Evolutionary conservation across 2,329 filamentous ascomycete genomes (phyloP).

Genomic region (Neofusicoccum ribis): DNA sequence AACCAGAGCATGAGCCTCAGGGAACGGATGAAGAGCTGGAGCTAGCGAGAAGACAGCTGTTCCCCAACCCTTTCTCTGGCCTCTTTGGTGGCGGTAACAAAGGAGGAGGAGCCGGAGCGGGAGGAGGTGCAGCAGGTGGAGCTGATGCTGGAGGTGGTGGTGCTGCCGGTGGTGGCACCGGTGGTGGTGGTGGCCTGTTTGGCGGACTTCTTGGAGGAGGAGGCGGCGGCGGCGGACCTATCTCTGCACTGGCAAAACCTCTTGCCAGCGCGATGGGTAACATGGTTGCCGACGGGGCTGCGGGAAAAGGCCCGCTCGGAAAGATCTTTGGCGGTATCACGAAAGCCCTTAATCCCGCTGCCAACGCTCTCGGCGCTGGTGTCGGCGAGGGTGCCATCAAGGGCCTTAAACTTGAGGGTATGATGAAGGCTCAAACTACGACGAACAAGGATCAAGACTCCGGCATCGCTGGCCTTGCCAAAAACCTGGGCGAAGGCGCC

Average conservation of each 20-base stretch:
- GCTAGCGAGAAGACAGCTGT: not conserved
- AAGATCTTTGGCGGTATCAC: not conserved
- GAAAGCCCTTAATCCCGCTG: not conserved
- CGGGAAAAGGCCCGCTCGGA: not conserved
- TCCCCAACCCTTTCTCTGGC: not conserved
- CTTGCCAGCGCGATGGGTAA: not conserved
- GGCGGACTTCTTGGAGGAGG: not conserved
- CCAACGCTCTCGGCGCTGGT: constrained; percentile 12
- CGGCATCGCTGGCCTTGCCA: constrained; percentile 2
- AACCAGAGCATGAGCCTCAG: not conserved
- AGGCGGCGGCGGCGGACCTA: not conserved
- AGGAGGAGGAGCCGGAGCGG: not conserved
- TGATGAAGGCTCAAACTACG: not conserved
- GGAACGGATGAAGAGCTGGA: not conserved
- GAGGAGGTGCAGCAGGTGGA: constrained; percentile 36
- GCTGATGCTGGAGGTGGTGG: constrained; percentile 45
- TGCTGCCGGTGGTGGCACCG: not conserved
- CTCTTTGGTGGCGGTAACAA: not conserved
- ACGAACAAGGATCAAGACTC: not conserved
- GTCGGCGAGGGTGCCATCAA: constrained; percentile 13
- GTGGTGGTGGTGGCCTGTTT: not conserved
- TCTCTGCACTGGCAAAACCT: not conserved
- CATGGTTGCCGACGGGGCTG: not conserved
- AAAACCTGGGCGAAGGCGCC: constrained; percentile 2
- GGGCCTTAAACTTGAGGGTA: not conserved